These are phyloP conservation scores for Colletotrichum graminicola DNA, from an alignment of 2,329 filamentous ascomycete genomes.

Conservation along the genomic window DNA sequence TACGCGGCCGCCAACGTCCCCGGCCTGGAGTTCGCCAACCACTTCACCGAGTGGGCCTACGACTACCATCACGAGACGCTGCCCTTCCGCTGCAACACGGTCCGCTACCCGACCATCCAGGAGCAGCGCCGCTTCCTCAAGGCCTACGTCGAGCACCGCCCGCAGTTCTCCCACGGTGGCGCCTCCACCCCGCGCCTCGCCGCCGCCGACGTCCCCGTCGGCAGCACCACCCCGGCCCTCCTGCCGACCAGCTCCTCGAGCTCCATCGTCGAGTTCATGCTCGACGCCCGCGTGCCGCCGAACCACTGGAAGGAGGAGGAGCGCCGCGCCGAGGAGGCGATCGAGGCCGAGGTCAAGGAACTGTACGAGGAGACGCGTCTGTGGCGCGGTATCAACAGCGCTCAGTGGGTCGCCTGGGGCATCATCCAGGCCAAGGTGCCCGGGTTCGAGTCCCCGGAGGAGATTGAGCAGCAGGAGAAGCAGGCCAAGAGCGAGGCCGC, in stretches of 20 bases:
- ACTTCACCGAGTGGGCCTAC: conserved; percentile 98
- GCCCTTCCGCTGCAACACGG: conserved; percentile 76
- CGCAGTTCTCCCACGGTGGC: conserved; percentile 69
- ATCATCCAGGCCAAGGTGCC: conserved; percentile 93
- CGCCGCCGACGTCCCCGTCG: conserved; percentile 55
- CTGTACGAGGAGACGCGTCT: conserved; percentile 83
- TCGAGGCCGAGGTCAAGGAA: conserved; percentile 76
- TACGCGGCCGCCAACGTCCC: conserved; percentile 91
- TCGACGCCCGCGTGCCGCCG: conserved; percentile 76
- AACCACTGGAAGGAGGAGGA: conserved; percentile 72
- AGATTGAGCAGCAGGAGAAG: conserved; percentile 39
- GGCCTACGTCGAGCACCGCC: conserved; percentile 86
- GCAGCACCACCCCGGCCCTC: conserved; percentile 52
- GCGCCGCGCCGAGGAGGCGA: conserved; percentile 69
- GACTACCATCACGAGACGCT: conserved; percentile 85
- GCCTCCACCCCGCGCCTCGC: conserved; percentile 62
- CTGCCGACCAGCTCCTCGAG: conserved; percentile 56
- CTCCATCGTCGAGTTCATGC: conserved; percentile 79
- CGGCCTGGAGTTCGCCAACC: conserved; percentile 94
- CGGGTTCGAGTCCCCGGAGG: conserved; percentile 69
- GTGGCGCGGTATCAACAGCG: conserved; percentile 90
- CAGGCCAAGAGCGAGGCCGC: conserved; percentile 48
- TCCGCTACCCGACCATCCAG: conserved; percentile 79
- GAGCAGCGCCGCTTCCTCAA: conserved; percentile 89
- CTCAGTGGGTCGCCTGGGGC: conserved; percentile 95